Evolutionary conservation across 805 yeast genomes (phyloP).

Genomic region (Pichia paraexigua): DNA sequence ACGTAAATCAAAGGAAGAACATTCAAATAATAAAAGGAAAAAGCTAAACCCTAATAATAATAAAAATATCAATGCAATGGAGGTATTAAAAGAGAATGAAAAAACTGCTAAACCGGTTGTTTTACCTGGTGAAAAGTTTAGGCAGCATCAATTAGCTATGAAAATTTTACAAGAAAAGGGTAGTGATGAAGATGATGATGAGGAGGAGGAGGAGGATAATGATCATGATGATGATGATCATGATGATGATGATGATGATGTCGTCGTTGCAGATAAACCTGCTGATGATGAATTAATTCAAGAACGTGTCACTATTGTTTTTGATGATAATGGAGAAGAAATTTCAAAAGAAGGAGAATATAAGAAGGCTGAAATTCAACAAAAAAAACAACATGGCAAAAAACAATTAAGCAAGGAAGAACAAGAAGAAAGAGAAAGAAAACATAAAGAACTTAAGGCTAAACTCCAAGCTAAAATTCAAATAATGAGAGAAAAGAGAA

Average conservation of each 20-base stretch:
- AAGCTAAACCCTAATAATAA: conserved; percentile 67
- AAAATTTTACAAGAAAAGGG: conserved; percentile 18
- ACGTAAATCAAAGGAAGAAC: conserved; percentile 63
- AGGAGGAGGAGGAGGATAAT: conserved; percentile 2
- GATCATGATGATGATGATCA: conserved; percentile 15
- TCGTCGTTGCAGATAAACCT: conserved; percentile 2
- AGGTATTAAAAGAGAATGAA: conserved; percentile 49
- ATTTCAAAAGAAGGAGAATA: conserved; percentile 15
- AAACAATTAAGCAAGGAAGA: conserved; percentile 38
- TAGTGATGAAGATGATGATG: conserved; percentile 14
- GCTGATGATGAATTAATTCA: conserved; percentile 11
- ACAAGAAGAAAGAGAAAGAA: conserved; percentile 40
- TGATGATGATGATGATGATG: conserved; percentile 25
- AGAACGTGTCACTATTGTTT: conserved; percentile 33
- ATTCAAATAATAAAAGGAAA: conserved; percentile 49
- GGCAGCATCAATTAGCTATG: background rate
- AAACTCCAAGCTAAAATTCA: conserved; percentile 70
- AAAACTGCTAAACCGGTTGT: conserved; percentile 43
- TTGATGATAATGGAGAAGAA: conserved; percentile 69
- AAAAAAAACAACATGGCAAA: conserved; percentile 11
- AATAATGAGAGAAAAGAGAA: conserved; percentile 67
- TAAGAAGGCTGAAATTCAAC: conserved; percentile 7
- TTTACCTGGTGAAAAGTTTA: conserved; percentile 25
- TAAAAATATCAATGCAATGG: conserved; percentile 46
- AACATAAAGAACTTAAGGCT: conserved; percentile 63